Base-by-base conservation (phyloP, 441 rosid genomes). In the Gossypium davidsonii region DNA sequence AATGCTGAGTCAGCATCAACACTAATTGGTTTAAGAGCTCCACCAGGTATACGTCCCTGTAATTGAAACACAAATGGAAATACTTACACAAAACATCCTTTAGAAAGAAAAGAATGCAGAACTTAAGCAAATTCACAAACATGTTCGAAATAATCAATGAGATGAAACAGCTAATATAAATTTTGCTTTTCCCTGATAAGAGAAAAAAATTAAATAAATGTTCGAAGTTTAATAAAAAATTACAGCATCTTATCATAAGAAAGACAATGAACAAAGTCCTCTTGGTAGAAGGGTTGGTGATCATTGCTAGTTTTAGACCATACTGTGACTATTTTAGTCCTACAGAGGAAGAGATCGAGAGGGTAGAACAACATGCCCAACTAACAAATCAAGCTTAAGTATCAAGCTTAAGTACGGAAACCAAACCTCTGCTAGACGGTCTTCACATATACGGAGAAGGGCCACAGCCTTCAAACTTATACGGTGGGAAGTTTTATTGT, bases 401-500 rank as follows among this genome's bases (percentile, higher is more conserved):
- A 23, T 42, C 31, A 56, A 71, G 52, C 9, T 18, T 44, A 59
- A 61, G 52, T 69, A 23, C 34, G 17, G 53, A 71, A 15, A 63
- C 69, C 82, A 70, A 77, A 96, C 99, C 98, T 96, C 99, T 39
- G 98, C 99, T 65, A 96, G 85, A 76, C 98, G 98, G 85, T 96
- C 98, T 83, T 96, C 99, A 80, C 99, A 96, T 80, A 96, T 96
- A 58, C 98, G 94, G 78, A 96, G 91, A 72, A 96, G 98, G 73
- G 99, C 99, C 85, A 96, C 90, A 72, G 99, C 98, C 90, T 96
- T 96, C 87, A 96, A 84, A 84, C 99, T 93, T 88, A 93, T 96
- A 18, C 98, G 90, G 73, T 87, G 96, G 70, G 99, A 93, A 73
- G 82, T 83, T 83, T 94, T 94, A 76, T 94, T 96, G 80, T 96